Percentiles rank a stretch among this genome's conserved stretches.
Evolutionary conservation across 441 rosid genomes (phyloP).

Genomic region (Aquilaria agallochum): DNA sequence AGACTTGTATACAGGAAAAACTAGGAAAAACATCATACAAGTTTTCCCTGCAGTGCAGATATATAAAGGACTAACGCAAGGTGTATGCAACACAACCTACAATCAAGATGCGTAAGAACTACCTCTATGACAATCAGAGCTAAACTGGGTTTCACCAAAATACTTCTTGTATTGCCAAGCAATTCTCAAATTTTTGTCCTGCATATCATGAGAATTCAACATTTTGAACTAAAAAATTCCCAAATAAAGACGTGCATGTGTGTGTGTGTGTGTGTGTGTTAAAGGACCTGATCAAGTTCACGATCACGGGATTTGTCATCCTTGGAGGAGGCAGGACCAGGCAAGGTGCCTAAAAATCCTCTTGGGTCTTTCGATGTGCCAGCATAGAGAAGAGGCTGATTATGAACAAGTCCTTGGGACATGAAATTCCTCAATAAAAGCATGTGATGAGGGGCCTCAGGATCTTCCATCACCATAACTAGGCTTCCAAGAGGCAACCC

Average conservation of each 20-base stretch:
- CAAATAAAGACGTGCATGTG: neutral
- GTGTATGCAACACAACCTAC: no score
- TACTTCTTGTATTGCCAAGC: constrained; percentile 99
- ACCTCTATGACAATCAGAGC: constrained; percentile 35
- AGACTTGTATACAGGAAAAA: no score
- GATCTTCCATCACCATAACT: constrained; percentile 96
- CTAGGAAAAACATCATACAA: no score
- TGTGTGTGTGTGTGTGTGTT: neutral
- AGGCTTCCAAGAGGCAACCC: constrained; percentile 84
- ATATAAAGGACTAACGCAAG: no score
- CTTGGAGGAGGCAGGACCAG: constrained; percentile 57
- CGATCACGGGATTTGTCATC: constrained; percentile 46
- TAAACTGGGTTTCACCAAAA: constrained; percentile 64
- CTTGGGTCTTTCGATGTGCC: constrained; percentile 81
- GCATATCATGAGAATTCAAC: constrained; percentile 9
- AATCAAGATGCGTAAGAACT: neutral
- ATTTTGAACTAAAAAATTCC: constrained; percentile 3
- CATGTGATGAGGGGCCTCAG: constrained; percentile 97
- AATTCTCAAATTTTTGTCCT: constrained; percentile 86
- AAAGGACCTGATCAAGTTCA: constrained; percentile 47
- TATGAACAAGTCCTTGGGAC: constrained; percentile 94
- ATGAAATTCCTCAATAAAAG: constrained; percentile 82
- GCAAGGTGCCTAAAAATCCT: constrained; percentile 90
- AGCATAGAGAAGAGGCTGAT: constrained; percentile 77
- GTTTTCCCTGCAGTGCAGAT: no score